These are phyloP conservation scores for Blastocystis sp. DNA, from an alignment of 352 stramenopile genomes.

Conservation along the genomic window DNA sequence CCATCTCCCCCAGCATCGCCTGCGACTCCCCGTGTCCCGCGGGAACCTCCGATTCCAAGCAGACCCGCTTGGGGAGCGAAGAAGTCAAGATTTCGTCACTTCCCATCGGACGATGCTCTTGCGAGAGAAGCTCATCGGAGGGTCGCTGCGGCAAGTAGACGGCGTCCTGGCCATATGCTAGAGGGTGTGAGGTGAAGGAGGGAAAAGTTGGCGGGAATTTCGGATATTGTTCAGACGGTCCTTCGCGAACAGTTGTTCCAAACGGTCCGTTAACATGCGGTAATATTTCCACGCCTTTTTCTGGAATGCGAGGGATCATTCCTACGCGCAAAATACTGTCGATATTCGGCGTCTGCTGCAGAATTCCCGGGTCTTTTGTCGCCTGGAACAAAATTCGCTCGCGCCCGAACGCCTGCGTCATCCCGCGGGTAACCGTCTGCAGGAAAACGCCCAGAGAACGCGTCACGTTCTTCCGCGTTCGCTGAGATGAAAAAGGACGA, in stretches of 20 bases:
- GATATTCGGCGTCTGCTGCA: not conserved
- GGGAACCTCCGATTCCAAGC: not conserved
- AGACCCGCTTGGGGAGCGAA: not conserved
- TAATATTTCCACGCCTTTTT: slow-evolving; percentile 45
- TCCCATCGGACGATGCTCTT: not conserved
- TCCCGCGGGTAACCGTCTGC: not conserved
- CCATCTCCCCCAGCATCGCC: not conserved
- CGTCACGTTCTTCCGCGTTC: not conserved
- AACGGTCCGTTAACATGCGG: slow-evolving; percentile 12
- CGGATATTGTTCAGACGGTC: slow-evolving; percentile 24
- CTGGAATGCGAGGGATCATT: not conserved
- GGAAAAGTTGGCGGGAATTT: not conserved
- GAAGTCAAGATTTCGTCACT: not conserved
- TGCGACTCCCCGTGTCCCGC: not conserved
- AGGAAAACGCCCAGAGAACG: not conserved
- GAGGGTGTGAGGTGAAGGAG: not conserved
- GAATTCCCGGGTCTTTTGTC: not conserved
- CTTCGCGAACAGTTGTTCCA: slow-evolving; percentile 15
- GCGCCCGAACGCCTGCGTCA: slow-evolving; percentile 1
- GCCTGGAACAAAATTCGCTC: not conserved
- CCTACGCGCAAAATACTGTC: not conserved
- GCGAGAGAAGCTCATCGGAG: not conserved
- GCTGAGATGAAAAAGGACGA: not conserved
- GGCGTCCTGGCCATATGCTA: not conserved
- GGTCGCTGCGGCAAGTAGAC: not conserved